phyloP scores from a whole-genome alignment of 768 basidiomycete species.

The Russula ochroleuca region DNA sequence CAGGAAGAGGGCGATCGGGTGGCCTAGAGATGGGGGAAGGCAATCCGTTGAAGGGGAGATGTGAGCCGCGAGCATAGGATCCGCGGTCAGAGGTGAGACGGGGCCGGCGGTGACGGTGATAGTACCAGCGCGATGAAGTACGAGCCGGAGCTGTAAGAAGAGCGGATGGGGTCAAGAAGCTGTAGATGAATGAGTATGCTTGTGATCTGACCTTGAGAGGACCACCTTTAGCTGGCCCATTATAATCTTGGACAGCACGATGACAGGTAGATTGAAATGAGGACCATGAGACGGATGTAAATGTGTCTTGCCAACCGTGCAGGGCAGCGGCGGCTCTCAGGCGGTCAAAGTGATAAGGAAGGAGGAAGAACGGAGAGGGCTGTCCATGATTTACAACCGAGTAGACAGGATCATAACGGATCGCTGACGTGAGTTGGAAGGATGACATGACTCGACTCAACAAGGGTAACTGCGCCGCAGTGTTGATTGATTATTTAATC shows the following conservation, averaged over 20 bases:
- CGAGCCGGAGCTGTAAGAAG: constrained; percentile 47
- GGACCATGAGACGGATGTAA: constrained; percentile 37
- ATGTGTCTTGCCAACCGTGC: constrained; percentile 49
- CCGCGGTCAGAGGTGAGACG: constrained; percentile 31
- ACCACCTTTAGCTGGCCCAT: constrained; percentile 7
- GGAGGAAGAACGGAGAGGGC: constrained; percentile 58
- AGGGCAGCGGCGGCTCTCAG: constrained; percentile 46
- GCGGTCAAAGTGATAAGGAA: constrained; percentile 57
- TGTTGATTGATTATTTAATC: too few relatives aligned
- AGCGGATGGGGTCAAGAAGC: background rate
- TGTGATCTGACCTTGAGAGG: constrained; percentile 23
- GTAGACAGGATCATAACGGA: constrained; percentile 51
- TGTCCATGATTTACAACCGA: too few relatives aligned
- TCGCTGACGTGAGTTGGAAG: constrained; percentile 47
- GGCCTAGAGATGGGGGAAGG: constrained; percentile 29
- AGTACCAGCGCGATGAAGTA: constrained; percentile 21
- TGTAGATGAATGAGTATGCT: background rate
- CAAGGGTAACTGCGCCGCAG: constrained; percentile 2
- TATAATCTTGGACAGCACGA: constrained; percentile 36
- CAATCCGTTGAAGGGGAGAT: constrained; percentile 39
- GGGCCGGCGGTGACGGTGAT: constrained; percentile 17
- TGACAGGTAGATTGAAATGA: constrained; percentile 45
- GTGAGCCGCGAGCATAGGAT: constrained; percentile 20
- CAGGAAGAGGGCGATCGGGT: constrained; percentile 46
- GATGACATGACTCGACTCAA: background rate